These are phyloP conservation scores for Hypoxylon rubiginosum DNA, from an alignment of 2,329 filamentous ascomycete genomes.

Conservation along the genomic window DNA sequence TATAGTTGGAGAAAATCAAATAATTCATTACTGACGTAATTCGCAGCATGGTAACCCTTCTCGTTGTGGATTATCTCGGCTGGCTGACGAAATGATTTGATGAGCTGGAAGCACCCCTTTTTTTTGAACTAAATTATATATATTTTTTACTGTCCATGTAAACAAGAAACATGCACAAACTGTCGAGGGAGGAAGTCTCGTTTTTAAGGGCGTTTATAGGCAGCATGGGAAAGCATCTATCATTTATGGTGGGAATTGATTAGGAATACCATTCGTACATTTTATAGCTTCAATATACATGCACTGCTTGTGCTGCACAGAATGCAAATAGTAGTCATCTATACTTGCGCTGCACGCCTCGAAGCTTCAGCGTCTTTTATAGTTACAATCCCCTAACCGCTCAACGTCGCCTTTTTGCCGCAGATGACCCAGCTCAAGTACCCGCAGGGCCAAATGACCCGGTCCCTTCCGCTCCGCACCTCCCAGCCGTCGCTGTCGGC, in stretches of 20 bases:
- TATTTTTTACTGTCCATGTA: slow-evolving; percentile 7
- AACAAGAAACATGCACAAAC: slow-evolving; percentile 10
- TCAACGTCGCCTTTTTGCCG: slow-evolving; percentile 53
- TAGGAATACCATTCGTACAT: slow-evolving; percentile 42
- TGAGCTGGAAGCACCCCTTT: background rate
- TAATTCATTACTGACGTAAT: slow-evolving; percentile 45
- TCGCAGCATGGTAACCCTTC: slow-evolving; percentile 71
- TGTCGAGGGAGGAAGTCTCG: slow-evolving; percentile 15
- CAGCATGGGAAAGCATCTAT: slow-evolving; percentile 33
- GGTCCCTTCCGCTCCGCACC: slow-evolving; percentile 61
- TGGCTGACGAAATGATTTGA: slow-evolving; percentile 67
- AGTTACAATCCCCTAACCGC: background rate
- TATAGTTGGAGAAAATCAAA: background rate
- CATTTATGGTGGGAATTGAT: slow-evolving; percentile 29
- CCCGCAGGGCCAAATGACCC: slow-evolving; percentile 65
- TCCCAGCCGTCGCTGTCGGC: slow-evolving; percentile 62
- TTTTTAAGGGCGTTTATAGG: slow-evolving; percentile 32
- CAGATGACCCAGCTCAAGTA: slow-evolving; percentile 67
- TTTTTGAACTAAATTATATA: background rate
- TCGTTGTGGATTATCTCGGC: slow-evolving; percentile 73
- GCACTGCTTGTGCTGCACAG: slow-evolving; percentile 12
- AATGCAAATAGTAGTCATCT: slow-evolving; percentile 19
- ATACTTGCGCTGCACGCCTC: background rate
- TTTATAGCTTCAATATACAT: slow-evolving; percentile 32
- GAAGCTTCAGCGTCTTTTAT: background rate